Percentiles rank a stretch among this genome's conserved stretches.
Evolutionary conservation across 108 stramenopile species (phyloP).

Genomic region (Cyclotella sp.): DNA sequence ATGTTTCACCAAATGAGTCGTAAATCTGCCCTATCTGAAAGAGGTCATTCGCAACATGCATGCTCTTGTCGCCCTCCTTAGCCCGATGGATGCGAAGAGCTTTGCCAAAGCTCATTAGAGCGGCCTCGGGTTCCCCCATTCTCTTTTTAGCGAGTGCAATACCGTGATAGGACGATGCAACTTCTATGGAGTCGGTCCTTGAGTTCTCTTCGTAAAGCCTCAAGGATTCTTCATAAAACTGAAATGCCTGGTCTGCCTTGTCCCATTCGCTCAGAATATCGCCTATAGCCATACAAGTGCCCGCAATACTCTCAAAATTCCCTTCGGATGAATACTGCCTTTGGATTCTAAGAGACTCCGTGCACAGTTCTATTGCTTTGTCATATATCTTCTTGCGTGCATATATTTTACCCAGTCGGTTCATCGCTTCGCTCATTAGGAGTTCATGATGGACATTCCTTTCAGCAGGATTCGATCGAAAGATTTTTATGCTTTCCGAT

Average conservation of each 20-base stretch:
- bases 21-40: slow-evolving; percentile 50
- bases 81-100: slow-evolving; percentile 49
- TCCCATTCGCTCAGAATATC: slow-evolving; percentile 55
- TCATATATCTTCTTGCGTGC: slow-evolving; percentile 46
- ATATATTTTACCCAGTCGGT: slow-evolving; percentile 63
- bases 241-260: slow-evolving; percentile 45
- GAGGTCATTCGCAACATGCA: slow-evolving; percentile 43
- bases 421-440: slow-evolving; percentile 60
- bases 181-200: slow-evolving; percentile 66
- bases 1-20: slow-evolving; percentile 44
- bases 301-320: slow-evolving; percentile 33
- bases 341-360: slow-evolving; percentile 44
- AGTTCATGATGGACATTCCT: slow-evolving; percentile 58
- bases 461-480: slow-evolving; percentile 49
- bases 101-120: slow-evolving; percentile 64
- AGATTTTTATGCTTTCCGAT: slow-evolving; percentile 64
- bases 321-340: slow-evolving; percentile 20
- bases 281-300: slow-evolving; percentile 29
- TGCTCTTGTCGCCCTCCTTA: slow-evolving; percentile 48
- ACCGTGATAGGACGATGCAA: slow-evolving; percentile 59
- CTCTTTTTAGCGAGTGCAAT: slow-evolving; percentile 66
- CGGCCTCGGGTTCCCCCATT: slow-evolving; percentile 46
- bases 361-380: slow-evolving; percentile 58
- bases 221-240: slow-evolving; percentile 50
- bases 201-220: slow-evolving; percentile 49